These are phyloP conservation scores for Starmerella stellata DNA, from an alignment of 805 yeast genomes.

Conservation along the genomic window DNA sequence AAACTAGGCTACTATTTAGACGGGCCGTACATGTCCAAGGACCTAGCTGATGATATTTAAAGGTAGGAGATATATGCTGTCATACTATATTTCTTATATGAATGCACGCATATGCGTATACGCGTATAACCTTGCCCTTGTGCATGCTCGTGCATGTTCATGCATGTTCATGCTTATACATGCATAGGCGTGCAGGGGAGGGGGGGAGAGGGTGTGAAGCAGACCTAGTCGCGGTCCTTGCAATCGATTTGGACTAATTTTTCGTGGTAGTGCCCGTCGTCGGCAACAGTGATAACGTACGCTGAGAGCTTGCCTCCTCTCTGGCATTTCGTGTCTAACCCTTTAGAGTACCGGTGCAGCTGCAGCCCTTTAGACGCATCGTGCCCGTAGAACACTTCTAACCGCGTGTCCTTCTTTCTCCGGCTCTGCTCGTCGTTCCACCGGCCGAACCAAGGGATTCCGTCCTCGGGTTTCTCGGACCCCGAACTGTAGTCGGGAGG, in stretches of 20 bases:
- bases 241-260: constrained; percentile 21
- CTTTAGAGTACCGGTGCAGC: constrained; percentile 47
- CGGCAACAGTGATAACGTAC: constrained; percentile 27
- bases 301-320: constrained; percentile 56
- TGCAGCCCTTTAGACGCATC: constrained; percentile 66
- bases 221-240: too few species aligned
- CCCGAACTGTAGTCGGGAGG: constrained; percentile 45
- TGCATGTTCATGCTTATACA: too few species aligned
- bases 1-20: constrained; percentile 80
- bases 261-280: constrained; percentile 17
- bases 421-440: constrained; percentile 32
- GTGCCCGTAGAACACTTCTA: constrained; percentile 63
- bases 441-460: constrained; percentile 39
- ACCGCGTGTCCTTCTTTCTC: constrained; percentile 18
- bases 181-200: too few species aligned
- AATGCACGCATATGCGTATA: not conserved
- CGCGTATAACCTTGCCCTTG: not conserved
- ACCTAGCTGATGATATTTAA: too few species aligned
- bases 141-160: not conserved
- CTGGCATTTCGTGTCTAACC: constrained; percentile 70
- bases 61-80: too few species aligned
- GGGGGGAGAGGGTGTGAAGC: too few species aligned
- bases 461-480: constrained; percentile 29
- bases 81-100: too few species aligned
- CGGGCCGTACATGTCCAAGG: constrained; percentile 94